Percentiles rank a stretch among this genome's conserved stretches.
phyloP scores from a whole-genome alignment of 345 rosid genomes.

The Syzygium grande region DNA sequence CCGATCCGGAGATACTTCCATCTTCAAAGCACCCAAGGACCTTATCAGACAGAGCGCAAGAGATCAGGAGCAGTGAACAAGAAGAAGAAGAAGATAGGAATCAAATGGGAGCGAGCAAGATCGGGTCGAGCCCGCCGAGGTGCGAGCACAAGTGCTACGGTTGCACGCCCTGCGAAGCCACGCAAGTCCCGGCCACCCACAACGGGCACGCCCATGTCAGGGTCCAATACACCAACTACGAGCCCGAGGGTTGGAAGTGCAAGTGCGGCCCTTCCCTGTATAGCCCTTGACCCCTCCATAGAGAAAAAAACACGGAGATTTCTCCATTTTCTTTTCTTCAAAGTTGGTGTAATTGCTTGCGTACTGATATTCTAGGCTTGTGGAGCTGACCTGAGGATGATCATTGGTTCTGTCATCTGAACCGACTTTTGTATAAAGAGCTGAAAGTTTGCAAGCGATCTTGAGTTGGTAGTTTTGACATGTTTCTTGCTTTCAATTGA shows the following conservation, averaged over 20 bases:
- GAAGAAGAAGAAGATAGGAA: background rate
- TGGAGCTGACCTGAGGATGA: background rate
- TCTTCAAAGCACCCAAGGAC: background rate
- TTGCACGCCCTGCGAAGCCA: conserved; percentile 72
- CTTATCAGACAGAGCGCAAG: background rate
- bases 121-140: conserved; percentile 80
- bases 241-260: conserved; percentile 90
- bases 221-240: conserved; percentile 58
- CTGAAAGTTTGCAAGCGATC: background rate
- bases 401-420: background rate
- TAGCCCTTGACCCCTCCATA: conserved; percentile 26
- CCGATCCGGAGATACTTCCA: background rate
- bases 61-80: background rate
- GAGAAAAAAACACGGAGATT: background rate
- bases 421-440: background rate
- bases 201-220: conserved; percentile 16
- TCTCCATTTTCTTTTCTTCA: background rate
- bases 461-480: background rate
- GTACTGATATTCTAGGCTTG: background rate
- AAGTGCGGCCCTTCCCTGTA: conserved; percentile 59
- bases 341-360: background rate
- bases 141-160: conserved; percentile 71
- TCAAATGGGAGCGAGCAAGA: conserved; percentile 17
- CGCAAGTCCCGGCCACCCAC: conserved; percentile 54
- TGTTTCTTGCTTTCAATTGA: background rate